phyloP scores from a whole-genome alignment of 805 yeast species.

The Barnettozyma salicaria region DNA sequence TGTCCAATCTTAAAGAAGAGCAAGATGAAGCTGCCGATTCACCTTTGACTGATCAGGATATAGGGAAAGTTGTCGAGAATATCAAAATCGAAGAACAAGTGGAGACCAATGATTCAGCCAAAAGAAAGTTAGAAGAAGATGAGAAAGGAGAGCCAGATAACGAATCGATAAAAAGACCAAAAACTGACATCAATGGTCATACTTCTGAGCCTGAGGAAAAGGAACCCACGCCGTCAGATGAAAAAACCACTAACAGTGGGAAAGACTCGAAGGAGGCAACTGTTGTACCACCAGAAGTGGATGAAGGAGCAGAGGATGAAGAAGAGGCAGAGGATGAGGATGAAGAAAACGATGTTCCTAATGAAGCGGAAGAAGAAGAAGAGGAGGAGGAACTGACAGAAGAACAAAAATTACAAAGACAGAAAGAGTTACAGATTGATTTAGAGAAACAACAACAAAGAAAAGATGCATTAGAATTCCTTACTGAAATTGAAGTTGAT shows the following conservation, averaged over 20 bases:
- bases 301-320: slow-evolving; percentile 13
- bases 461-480: slow-evolving; percentile 59
- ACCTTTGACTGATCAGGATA: slow-evolving; percentile 21
- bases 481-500: slow-evolving; percentile 75
- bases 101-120: slow-evolving; percentile 8
- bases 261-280: slow-evolving; percentile 11
- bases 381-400: slow-evolving; percentile 22
- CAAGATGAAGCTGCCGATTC: slow-evolving; percentile 16
- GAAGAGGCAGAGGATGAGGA: slow-evolving; percentile 20
- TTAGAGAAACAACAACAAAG: slow-evolving; percentile 37
- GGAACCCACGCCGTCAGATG: slow-evolving; percentile 14
- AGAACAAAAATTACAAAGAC: slow-evolving; percentile 20
- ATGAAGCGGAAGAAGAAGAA: slow-evolving; percentile 20
- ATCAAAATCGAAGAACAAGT: slow-evolving; percentile 13
- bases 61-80: slow-evolving; percentile 19
- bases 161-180: slow-evolving; percentile 17
- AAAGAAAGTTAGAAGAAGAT: slow-evolving; percentile 11
- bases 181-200: not conserved
- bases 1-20: slow-evolving; percentile 18
- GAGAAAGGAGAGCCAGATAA: slow-evolving; percentile 19
- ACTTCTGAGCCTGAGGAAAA: slow-evolving; percentile 17
- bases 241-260: slow-evolving; percentile 12
- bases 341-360: slow-evolving; percentile 13
- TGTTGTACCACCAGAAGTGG: slow-evolving; percentile 11
- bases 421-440: slow-evolving; percentile 20